Conservation (phyloP, 2,329 filamentous ascomycete species). For the Colletotrichum spaethianum region DNA sequence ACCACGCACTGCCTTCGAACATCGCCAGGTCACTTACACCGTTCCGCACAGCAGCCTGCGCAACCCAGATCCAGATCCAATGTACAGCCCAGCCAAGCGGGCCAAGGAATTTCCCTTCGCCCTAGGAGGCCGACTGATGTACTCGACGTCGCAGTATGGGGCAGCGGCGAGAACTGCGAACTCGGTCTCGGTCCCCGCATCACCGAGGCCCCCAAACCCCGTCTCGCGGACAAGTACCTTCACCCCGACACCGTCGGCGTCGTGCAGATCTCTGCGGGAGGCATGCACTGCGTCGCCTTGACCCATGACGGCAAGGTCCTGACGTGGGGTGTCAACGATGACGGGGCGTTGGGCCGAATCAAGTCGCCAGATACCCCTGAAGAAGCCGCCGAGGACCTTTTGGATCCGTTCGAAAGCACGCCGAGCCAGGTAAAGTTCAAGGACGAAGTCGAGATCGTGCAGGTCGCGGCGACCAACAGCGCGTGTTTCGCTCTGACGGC, state of each 20-base stretch:
- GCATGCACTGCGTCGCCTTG: slow-evolving; percentile 74
- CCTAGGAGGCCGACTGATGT: slow-evolving; percentile 8
- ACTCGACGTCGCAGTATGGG: slow-evolving; percentile 37
- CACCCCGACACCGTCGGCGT: slow-evolving; percentile 66
- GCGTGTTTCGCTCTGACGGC: slow-evolving; percentile 74
- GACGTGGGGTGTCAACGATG: slow-evolving; percentile 79
- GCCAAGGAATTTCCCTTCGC: neutral
- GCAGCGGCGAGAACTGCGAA: slow-evolving; percentile 37
- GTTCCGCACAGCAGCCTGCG: neutral
- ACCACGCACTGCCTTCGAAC: no score
- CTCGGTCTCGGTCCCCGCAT: slow-evolving; percentile 27
- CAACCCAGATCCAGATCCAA: neutral
- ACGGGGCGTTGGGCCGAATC: slow-evolving; percentile 73
- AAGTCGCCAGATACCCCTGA: slow-evolving; percentile 56
- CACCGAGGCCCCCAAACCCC: slow-evolving; percentile 46
- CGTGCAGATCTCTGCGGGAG: slow-evolving; percentile 74
- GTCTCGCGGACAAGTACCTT: slow-evolving; percentile 66
- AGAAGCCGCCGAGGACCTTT: slow-evolving; percentile 56
- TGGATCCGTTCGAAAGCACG: slow-evolving; percentile 61
- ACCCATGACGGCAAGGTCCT: slow-evolving; percentile 74
- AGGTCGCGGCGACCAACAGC: slow-evolving; percentile 74
- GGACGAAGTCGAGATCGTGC: slow-evolving; percentile 67
- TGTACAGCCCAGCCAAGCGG: neutral
- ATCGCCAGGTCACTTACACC: slow-evolving; percentile 19
- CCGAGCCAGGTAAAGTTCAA: slow-evolving; percentile 67